These are phyloP conservation scores for Bassia scoparia DNA, from an alignment of 148 eudicot species.

Conservation along the genomic window DNA sequence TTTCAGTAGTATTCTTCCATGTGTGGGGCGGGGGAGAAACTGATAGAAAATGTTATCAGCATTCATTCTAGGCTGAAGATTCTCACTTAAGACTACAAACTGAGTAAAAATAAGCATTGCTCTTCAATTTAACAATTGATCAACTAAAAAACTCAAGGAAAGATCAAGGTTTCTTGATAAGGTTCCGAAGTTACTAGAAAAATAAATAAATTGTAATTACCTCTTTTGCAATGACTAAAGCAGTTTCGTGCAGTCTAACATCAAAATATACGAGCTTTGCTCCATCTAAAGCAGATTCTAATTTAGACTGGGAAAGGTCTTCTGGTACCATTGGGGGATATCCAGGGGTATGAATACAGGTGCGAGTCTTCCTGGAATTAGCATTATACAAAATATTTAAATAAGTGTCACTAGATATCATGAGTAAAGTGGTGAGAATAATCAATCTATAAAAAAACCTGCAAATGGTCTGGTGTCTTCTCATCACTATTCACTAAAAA, in stretches of 20 bases:
- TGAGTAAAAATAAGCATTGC: background rate
- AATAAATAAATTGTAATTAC: conserved; percentile 38
- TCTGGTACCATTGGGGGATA: conserved; percentile 83
- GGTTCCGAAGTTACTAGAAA: background rate
- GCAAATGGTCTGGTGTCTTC: background rate
- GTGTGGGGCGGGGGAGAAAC: background rate
- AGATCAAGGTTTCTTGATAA: background rate
- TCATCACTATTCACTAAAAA: background rate
- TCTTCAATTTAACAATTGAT: background rate
- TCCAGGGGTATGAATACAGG: conserved; percentile 95
- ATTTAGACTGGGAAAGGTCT: conserved; percentile 55
- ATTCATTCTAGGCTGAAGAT: background rate
- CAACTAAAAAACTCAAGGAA: no score
- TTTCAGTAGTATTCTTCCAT: no score
- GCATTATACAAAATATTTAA: conserved; percentile 7
- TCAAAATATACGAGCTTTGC: conserved; percentile 69
- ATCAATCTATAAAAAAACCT: background rate
- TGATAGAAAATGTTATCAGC: background rate
- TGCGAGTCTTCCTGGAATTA: conserved; percentile 78
- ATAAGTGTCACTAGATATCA: background rate
- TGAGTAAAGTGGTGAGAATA: background rate
- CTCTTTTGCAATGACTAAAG: conserved; percentile 71
- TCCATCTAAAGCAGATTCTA: conserved; percentile 60
- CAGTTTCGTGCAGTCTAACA: conserved; percentile 76
- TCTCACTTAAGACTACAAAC: background rate